Conservation (phyloP, 2,329 filamentous ascomycete species). For the Fusarium sp. region DNA sequence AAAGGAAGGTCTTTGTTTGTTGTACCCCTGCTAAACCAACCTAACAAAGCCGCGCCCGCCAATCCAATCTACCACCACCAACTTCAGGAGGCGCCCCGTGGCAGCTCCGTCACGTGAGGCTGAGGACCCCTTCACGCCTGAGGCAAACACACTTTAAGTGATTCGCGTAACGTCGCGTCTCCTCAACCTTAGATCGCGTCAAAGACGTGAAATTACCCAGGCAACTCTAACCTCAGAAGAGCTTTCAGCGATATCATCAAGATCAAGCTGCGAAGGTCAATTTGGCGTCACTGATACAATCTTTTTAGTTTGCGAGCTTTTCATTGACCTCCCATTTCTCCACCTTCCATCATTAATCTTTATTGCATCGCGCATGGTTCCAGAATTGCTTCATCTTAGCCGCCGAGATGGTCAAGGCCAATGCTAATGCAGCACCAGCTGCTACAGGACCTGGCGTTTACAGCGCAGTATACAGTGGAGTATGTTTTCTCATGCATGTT, state of each 20-base stretch:
- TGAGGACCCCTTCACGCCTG: slow-evolving; percentile 41
- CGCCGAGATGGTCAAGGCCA: slow-evolving; percentile 61
- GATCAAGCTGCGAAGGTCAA: slow-evolving; percentile 23
- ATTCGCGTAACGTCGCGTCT: slow-evolving; percentile 54
- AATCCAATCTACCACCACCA: slow-evolving; percentile 33
- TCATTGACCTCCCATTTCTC: not conserved
- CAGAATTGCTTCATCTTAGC: slow-evolving; percentile 37
- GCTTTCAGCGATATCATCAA: slow-evolving; percentile 29
- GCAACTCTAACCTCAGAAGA: slow-evolving; percentile 44
- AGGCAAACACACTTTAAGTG: slow-evolving; percentile 54
- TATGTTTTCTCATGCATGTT: slow-evolving; percentile 54
- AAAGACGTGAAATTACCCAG: slow-evolving; percentile 50
- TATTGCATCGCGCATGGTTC: slow-evolving; percentile 31
- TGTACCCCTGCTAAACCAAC: slow-evolving; percentile 39
- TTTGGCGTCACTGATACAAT: slow-evolving; percentile 16
- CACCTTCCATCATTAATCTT: slow-evolving; percentile 1
- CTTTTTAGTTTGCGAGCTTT: slow-evolving; percentile 7
- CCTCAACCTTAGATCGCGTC: slow-evolving; percentile 50
- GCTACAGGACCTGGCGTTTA: slow-evolving; percentile 65
- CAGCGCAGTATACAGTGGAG: slow-evolving; percentile 76
- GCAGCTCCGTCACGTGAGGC: slow-evolving; percentile 48
- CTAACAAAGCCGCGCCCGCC: slow-evolving; percentile 36
- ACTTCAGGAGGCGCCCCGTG: slow-evolving; percentile 44
- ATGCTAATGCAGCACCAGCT: slow-evolving; percentile 44
- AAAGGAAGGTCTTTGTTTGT: slow-evolving; percentile 24